Evolutionary conservation across 2,329 filamentous ascomycete genomes (phyloP), one percentile per base, ranked within the genome.

Genomic region (Graphium sp.): DNA sequence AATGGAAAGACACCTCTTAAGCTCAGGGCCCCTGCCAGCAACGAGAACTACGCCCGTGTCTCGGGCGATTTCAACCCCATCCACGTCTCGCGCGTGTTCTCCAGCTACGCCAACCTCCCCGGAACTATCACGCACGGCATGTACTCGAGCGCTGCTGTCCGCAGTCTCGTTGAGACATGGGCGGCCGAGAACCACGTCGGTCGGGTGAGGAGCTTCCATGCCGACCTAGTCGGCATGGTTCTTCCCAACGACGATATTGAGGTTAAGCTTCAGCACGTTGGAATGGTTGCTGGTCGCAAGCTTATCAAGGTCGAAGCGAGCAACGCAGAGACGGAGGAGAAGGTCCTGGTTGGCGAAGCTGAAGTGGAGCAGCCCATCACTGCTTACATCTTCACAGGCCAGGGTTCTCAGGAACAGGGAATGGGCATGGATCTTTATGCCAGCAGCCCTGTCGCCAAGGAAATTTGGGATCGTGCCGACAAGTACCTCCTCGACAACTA

Each of bases 351-450:
- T 28, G 89, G 83, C 46, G 87, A 95, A 56, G 89, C 89, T 16
- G 89, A 98, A 55, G 83, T 98, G 33, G 89, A 98, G 56, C 89
- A 98, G 51, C 91, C 91, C 6, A 83, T 89, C 19, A 92, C 87
- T 2, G 77, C 89, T 5, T 98, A 98, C 45, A 83, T 98, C 41
- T 98, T 98, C 56, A 98, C 91, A 37, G 89, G 89, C 32, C 89
- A 98, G 55, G 89, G 89, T 43, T 94, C 85, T 28, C 91, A 98
- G 54, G 89, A 98, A 55, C 89, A 98, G 53, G 89, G 89, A 36
- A 98, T 98, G 89, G 89, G 89, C 56, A 98, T 98, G 89, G 89
- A 95, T 46, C 66, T 98, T 29, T 98, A 98, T 52, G 78, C 67
- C 45, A 92, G 77, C 64, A 95, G 89, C 50, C 62, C 77, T 21